These are phyloP conservation scores for Geum urbanum DNA, from an alignment of 306 rosid species.

Conservation along the genomic window DNA sequence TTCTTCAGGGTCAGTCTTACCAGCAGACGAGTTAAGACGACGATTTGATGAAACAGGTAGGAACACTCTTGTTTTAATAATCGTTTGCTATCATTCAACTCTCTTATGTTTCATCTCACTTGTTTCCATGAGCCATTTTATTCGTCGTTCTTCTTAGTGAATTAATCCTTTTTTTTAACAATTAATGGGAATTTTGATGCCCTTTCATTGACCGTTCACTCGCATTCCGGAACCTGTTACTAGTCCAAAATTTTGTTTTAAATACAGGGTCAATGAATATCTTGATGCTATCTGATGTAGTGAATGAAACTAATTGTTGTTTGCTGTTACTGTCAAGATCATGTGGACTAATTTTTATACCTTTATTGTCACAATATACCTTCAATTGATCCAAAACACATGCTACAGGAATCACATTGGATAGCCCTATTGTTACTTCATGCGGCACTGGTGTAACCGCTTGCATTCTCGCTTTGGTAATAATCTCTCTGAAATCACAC, in stretches of 20 bases:
- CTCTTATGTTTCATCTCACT: background rate
- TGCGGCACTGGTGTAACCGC: conserved; percentile 97
- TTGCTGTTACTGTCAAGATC: background rate
- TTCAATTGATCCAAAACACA: background rate
- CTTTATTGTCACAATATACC: background rate
- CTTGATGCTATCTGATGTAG: no score
- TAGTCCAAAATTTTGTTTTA: background rate
- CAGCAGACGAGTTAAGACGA: conserved; percentile 64
- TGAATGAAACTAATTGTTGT: background rate
- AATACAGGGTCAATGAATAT: no score
- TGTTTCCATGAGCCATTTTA: background rate
- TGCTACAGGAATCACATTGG: conserved; percentile 77
- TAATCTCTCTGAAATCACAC: background rate
- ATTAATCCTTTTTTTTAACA: background rate
- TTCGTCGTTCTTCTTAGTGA: background rate
- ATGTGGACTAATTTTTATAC: background rate
- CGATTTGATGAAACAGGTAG: conserved; percentile 66
- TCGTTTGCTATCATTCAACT: background rate
- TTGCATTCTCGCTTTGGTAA: conserved; percentile 88
- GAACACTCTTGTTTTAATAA: background rate
- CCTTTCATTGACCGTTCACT: background rate
- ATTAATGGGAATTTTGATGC: background rate
- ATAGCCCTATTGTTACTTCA: conserved; percentile 59
- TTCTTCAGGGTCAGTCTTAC: conserved; percentile 63
- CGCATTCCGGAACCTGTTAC: background rate